Evolutionary conservation across 805 yeast genomes (phyloP), one percentile per base, ranked within the genome.

Genomic region (Yarrowia sp.): DNA sequence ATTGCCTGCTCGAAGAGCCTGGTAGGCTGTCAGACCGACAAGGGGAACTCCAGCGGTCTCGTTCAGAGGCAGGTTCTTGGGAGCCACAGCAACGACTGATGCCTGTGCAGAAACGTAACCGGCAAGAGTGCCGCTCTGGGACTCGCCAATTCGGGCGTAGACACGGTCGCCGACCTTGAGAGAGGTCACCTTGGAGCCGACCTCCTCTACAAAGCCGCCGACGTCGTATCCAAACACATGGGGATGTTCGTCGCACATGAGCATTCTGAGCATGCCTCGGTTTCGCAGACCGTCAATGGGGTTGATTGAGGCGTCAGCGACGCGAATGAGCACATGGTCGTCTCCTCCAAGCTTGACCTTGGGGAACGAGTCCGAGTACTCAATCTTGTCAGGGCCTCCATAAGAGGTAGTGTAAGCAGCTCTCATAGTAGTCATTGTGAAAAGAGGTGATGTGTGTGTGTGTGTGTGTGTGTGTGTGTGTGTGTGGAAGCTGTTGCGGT

Each of bases 161-260:
- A 72, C 70, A 38, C 69, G 70, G 33, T 71, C 73, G 13, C 76
- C 76, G 43, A 56, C 70, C 40, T 69, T 69, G 66, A 71, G 67
- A 12, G 30, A 42, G 3, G 70, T 69, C 12, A 69, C 72, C 20
- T 67, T 65, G 20, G 70, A 42, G 3, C 76, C 76, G 20, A 70
- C 70, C 40, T 53, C 74, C 30, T 68, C 73, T 13, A 74, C 72
- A 5, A 40, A 55, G 19, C 76, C 76, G 3, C 75, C 72, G n/a
- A 69, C 68, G 42, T 74, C 76, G 19, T 40, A 55, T 9, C 76
- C 76, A 14, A 69, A 33, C 15, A 46, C 44, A 17, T 61, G 66
- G 9, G 69, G 68, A 34, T 81, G 79, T 70, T 83, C 83, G 44
- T 14, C 20, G 12, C 61, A 24, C 38, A 49, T 33, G 44, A 70